Conservation (phyloP, 768 basidiomycete species). For the Favolaschia claudopus region DNA sequence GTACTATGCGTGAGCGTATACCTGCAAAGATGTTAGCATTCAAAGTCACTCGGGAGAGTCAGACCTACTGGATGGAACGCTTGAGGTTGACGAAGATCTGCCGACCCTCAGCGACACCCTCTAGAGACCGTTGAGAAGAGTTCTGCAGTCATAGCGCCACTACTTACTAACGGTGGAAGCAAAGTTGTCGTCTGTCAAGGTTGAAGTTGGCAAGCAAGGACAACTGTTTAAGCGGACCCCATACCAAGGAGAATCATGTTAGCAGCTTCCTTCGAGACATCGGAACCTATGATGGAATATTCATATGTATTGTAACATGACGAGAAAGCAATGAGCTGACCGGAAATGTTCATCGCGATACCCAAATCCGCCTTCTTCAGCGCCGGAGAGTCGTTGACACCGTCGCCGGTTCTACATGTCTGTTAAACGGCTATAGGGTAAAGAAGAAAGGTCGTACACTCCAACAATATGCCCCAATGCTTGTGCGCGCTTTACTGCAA, state of each 20-base stretch:
- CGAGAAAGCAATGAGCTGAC: not conserved
- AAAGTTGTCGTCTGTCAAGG: slow-evolving; percentile 78
- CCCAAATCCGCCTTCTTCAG: slow-evolving; percentile 77
- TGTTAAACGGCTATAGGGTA: slow-evolving; percentile 3
- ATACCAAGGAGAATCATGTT: slow-evolving; percentile 76
- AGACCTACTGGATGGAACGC: slow-evolving; percentile 67
- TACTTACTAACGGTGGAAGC: slow-evolving; percentile 73
- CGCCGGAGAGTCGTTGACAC: slow-evolving; percentile 77
- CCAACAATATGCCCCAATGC: slow-evolving; percentile 76
- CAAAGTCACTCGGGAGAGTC: not conserved
- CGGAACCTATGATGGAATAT: slow-evolving; percentile 49
- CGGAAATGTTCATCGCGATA: slow-evolving; percentile 80
- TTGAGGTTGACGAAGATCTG: slow-evolving; percentile 77
- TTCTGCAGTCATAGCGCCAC: not conserved
- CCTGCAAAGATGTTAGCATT: slow-evolving; percentile 34
- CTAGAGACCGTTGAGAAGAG: slow-evolving; percentile 35
- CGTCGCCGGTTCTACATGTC: slow-evolving; percentile 66
- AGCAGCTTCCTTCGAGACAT: slow-evolving; percentile 78
- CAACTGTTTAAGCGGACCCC: not conserved
- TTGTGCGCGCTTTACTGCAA: slow-evolving; percentile 71
- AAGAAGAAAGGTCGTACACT: slow-evolving; percentile 53
- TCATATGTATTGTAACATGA: not conserved
- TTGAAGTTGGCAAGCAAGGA: too few species aligned
- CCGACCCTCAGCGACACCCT: slow-evolving; percentile 74
- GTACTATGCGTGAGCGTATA: slow-evolving; percentile 74